These are phyloP conservation scores for Corchorus capsularis DNA, from an alignment of 345 rosid genomes.

Conservation along the genomic window DNA sequence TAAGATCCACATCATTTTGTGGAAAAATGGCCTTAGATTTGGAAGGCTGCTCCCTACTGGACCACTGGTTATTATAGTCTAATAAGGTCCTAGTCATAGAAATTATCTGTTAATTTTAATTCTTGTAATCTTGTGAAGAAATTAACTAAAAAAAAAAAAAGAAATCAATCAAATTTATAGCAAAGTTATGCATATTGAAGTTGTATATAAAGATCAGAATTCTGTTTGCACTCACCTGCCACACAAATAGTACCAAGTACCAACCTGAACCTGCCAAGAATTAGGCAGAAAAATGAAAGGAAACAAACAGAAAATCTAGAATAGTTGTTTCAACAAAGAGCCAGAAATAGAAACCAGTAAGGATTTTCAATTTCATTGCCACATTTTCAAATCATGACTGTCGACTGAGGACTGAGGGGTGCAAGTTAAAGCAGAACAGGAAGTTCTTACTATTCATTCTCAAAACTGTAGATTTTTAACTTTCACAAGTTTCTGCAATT, in stretches of 20 bases:
- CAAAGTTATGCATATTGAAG: not conserved
- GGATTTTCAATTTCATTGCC: not conserved
- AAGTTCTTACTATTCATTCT: not conserved
- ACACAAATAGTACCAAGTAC: not conserved
- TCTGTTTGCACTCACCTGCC: not conserved
- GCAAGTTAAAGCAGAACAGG: not conserved
- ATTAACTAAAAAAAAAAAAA: not conserved
- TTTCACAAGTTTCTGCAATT: slow-evolving; percentile 10
- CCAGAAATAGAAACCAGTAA: not conserved
- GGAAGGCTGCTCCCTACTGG: not conserved
- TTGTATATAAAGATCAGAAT: not conserved
- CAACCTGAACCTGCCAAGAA: slow-evolving; percentile 8
- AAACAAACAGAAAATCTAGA: not conserved
- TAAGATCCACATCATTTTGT: not conserved
- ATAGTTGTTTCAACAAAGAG: not conserved
- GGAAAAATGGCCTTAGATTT: not conserved
- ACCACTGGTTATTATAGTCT: too few species aligned
- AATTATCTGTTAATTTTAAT: not conserved
- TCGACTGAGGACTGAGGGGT: not conserved
- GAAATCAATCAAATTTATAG: not conserved
- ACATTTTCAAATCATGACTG: slow-evolving; percentile 14
- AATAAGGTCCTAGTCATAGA: not conserved
- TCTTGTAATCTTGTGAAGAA: not conserved
- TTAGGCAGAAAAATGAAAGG: not conserved
- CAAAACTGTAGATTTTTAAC: not conserved